phyloP scores from a whole-genome alignment of 129 eudicot species.

The Helichrysum umbraculigerum region DNA sequence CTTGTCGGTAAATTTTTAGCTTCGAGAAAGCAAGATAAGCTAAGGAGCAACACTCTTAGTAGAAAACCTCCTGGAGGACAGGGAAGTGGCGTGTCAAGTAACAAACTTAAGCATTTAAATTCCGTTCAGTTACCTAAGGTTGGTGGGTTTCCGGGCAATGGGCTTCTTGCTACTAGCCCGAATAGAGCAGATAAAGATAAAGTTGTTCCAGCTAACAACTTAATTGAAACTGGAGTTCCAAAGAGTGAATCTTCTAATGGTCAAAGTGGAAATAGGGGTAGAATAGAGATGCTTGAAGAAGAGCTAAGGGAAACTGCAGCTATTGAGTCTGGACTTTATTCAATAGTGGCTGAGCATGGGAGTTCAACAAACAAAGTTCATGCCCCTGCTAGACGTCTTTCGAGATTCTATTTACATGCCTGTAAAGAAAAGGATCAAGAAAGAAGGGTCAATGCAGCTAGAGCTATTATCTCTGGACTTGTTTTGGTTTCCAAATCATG shows the following conservation, averaged over 20 bases:
- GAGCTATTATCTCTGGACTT: conserved; percentile 70
- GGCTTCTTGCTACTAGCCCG: conserved; percentile 30
- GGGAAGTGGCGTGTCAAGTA: conserved; percentile 32
- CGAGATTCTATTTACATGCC: conserved; percentile 80
- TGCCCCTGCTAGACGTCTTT: conserved; percentile 83
- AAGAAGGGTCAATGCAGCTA: conserved; percentile 56
- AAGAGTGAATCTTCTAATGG: conserved; percentile 25
- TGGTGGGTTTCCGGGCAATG: conserved; percentile 34
- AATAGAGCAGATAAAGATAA: conserved; percentile 33
- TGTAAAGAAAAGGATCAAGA: conserved; percentile 47
- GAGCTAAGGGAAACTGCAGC: conserved; percentile 94
- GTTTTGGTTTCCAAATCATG: conserved; percentile 91
- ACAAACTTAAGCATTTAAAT: conserved; percentile 61
- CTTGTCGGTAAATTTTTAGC: conserved; percentile 48
- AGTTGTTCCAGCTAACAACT: conserved; percentile 21
- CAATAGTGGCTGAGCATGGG: conserved; percentile 83
- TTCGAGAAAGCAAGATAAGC: conserved; percentile 44
- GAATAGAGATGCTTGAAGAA: conserved; percentile 80
- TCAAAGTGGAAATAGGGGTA: conserved; percentile 4
- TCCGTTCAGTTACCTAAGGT: conserved; percentile 59
- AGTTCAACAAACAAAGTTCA: conserved; percentile 81
- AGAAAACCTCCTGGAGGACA: conserved; percentile 55
- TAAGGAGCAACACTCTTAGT: conserved; percentile 59
- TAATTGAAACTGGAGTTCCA: conserved; percentile 33
- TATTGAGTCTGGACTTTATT: conserved; percentile 73